Evolutionary conservation across 2,329 filamentous ascomycete genomes (phyloP).

Genomic region (Alternaria sp.): DNA sequence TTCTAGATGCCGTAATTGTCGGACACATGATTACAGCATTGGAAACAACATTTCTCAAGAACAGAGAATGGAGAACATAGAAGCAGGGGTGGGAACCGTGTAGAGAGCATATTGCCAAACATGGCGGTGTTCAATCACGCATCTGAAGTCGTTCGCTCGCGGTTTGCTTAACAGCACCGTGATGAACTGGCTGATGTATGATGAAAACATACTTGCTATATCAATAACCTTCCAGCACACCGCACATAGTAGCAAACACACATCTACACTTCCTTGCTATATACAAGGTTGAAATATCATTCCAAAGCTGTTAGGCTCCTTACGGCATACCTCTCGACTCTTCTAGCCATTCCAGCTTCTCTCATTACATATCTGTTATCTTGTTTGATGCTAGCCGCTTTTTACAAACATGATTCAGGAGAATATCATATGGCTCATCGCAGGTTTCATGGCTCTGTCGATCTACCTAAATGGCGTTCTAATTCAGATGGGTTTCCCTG

Average conservation of each 20-base stretch:
- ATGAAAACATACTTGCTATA: neutral
- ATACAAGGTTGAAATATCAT: neutral
- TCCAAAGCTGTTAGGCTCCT: neutral
- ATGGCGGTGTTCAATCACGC: neutral
- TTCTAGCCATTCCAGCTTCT: no score
- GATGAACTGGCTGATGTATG: neutral
- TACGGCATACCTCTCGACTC: neutral
- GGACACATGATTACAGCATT: neutral
- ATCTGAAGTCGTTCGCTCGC: neutral
- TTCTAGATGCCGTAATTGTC: no score
- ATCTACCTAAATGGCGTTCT: neutral
- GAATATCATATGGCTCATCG: neutral
- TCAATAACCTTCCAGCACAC: neutral
- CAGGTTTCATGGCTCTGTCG: neutral
- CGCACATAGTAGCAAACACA: neutral
- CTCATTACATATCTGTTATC: neutral
- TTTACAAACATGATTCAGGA: neutral
- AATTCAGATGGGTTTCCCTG: neutral
- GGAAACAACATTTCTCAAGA: neutral
- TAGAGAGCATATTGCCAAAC: neutral
- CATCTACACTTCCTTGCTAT: neutral
- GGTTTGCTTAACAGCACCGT: neutral
- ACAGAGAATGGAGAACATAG: neutral
- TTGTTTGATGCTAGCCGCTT: neutral
- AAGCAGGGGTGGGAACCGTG: neutral